Conservation (phyloP, 805 yeast genomes). For the Saturnispora zaruensis region DNA sequence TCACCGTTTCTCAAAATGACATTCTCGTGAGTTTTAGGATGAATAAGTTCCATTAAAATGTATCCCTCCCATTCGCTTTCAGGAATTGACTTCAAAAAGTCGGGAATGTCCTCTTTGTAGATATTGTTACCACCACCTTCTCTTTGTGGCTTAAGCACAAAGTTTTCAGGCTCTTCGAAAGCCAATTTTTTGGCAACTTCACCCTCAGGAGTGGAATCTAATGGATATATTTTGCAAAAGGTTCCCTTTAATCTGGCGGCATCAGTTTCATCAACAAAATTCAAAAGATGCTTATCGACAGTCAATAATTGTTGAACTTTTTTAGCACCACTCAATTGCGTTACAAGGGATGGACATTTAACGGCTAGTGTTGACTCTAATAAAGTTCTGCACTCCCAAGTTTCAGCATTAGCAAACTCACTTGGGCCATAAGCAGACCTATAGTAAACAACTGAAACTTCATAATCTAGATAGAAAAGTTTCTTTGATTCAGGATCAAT, state of each 20-base stretch:
- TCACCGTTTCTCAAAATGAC: slow-evolving; percentile 61
- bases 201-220: slow-evolving; percentile 66
- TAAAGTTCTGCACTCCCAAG: slow-evolving; percentile 71
- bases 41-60: slow-evolving; percentile 87
- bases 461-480: slow-evolving; percentile 48
- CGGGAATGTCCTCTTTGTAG: slow-evolving; percentile 79
- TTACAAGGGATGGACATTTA: slow-evolving; percentile 82
- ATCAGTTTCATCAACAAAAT: slow-evolving; percentile 27
- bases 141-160: slow-evolving; percentile 92
- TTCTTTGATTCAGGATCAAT: slow-evolving; percentile 37
- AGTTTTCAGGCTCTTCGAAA: slow-evolving; percentile 54
- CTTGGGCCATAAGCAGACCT: slow-evolving; percentile 83
- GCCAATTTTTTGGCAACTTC: slow-evolving; percentile 56
- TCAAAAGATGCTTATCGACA: slow-evolving; percentile 36
- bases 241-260: slow-evolving; percentile 36
- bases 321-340: slow-evolving; percentile 89
- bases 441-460: slow-evolving; percentile 82
- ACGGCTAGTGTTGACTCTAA: slow-evolving; percentile 75
- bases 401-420: slow-evolving; percentile 57
- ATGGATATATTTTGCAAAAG: slow-evolving; percentile 80
- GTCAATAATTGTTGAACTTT: slow-evolving; percentile 89
- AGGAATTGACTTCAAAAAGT: slow-evolving; percentile 49
- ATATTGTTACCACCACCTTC: slow-evolving; percentile 98
- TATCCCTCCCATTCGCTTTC: slow-evolving; percentile 81
- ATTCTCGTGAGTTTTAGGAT: slow-evolving; percentile 64